Evolutionary conservation across 2,329 filamentous ascomycete species (phyloP), one percentile per base, ranked within the genome.

Genomic region (Thelonectria rubi): DNA sequence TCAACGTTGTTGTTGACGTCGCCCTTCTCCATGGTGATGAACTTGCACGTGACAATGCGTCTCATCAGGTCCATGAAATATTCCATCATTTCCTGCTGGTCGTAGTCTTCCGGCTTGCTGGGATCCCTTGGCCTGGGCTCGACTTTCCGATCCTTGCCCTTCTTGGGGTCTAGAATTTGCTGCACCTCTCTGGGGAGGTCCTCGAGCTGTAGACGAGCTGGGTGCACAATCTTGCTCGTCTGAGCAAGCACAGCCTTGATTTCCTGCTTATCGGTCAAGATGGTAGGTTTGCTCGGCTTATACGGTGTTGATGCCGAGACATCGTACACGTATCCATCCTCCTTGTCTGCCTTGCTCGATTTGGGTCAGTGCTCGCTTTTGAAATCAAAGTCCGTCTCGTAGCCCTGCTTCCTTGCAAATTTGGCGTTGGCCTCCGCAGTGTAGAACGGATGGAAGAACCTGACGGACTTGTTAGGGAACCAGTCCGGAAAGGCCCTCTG

Each of bases 361-460:
- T 37, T 37, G 34, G 11, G 7, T 11, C 34, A 37, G 4, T 11
- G 34, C 5, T 37, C 34, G 34, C 34, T 30, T 8, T 30, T 30
- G 26, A 30, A 30, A 2, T 5, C 26, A 30, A 30, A 30, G 26
- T 30, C 26, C 5, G 26, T 30, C 26, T 30, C 34, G 34, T 37
- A 37, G 34, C 34, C 34, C 15, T 37, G 34, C 11, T 14, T 10
- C 11, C 15, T 15, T 11, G 34, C 34, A 15, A 14, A 37, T 4
- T 14, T 37, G 12, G 34, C 68, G 58, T 81, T 81, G 37, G 75
- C 74, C 45, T 76, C 74, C 64, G 75, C 78, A 4, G 79, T 80
- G 67, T 80, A 81, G 69, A 82, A 76, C 26, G 80, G 80, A 56
- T 82, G 80, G 76, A 81, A 79, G 42, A 81, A 71, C 21, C 75